Base-by-base conservation (phyloP, 2,329 filamentous ascomycete genomes). In the Fusarium floridanum region DNA sequence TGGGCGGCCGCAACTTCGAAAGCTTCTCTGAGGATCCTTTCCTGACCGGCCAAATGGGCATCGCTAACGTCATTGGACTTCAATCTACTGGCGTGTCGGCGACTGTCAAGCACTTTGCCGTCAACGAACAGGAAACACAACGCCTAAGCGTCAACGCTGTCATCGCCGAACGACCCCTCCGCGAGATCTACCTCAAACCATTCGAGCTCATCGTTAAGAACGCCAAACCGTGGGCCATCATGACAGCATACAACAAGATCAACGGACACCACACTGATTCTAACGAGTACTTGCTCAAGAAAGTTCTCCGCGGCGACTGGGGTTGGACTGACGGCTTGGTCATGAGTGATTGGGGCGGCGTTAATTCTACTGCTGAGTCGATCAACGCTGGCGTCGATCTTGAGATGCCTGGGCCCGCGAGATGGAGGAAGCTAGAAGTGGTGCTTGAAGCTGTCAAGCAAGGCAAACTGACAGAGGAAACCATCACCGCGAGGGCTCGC, bases 281-380 rank as follows among this genome's bases (percentile, higher is more conserved):
- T 4, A 69, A 80, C 34, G 64, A 73, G 4, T 81, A 77, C 24
- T 61, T 79, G 1, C 66, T 81, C 1, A 72, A 75, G 32, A 67
- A 82, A 48, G 82, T 86, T n/a, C 78, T 86, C 14, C 80, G 85
- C 59, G 81, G 81, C 4, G 84, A 86, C 41, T 86, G 85, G 85
- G 81, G 81, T 79, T 86, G 82, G 85, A 81, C 24, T 50, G 45
- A 80, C 10, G 78, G 78, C 24, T 68, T 80, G 6, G 71, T 78
- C 6, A 80, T 80, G 78, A 80, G 78, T 70, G 84, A 86, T 72
- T 86, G 85, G 85, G 84, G 78, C 24, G 78, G 78, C n/a, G 74
- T 77, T 2, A 81, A 79, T 68, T 82, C 78, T 29, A 80, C 78
- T 29, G 77, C 78, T 29, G 80, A 81, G 53, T 81, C 80, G 7